phyloP scores from a whole-genome alignment of 1,284 basidiomycete genomes.

The Ceratobasidium sp. region DNA sequence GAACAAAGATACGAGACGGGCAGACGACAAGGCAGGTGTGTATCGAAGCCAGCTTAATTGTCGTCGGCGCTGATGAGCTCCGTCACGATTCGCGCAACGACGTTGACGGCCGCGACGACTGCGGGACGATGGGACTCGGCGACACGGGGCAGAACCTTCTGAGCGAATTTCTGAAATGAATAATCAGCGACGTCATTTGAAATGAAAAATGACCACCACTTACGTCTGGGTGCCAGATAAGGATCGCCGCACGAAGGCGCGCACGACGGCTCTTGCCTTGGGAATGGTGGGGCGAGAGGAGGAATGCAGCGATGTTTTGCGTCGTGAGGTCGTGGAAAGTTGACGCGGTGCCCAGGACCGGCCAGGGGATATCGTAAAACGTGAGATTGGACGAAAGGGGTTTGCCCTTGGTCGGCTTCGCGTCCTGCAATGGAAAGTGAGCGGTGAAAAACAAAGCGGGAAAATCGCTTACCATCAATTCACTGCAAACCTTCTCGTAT shows the following conservation, averaged over 20 bases:
- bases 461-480: slow-evolving; percentile 32
- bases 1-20: slow-evolving; percentile 17
- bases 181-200: slow-evolving; percentile 22
- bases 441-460: background rate
- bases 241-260: slow-evolving; percentile 45
- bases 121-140: slow-evolving; percentile 34
- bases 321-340: slow-evolving; percentile 24
- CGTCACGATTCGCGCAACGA: slow-evolving; percentile 43
- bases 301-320: slow-evolving; percentile 27
- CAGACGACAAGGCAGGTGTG: background rate
- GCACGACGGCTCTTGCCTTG: slow-evolving; percentile 16
- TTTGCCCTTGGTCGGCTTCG: slow-evolving; percentile 17
- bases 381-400: background rate
- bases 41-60: slow-evolving; percentile 27
- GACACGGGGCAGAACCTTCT: slow-evolving; percentile 33
- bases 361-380: slow-evolving; percentile 44
- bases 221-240: slow-evolving; percentile 47
- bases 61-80: slow-evolving; percentile 39
- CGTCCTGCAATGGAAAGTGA: slow-evolving; percentile 20
- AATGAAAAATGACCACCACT: slow-evolving; percentile 37
- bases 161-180: slow-evolving; percentile 41
- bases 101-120: slow-evolving; percentile 40
- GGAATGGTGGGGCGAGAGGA: background rate
- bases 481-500: slow-evolving; percentile 28
- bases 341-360: slow-evolving; percentile 26